Conservation (phyloP, 2,329 filamentous ascomycete genomes). For the Ilyonectria robusta region DNA sequence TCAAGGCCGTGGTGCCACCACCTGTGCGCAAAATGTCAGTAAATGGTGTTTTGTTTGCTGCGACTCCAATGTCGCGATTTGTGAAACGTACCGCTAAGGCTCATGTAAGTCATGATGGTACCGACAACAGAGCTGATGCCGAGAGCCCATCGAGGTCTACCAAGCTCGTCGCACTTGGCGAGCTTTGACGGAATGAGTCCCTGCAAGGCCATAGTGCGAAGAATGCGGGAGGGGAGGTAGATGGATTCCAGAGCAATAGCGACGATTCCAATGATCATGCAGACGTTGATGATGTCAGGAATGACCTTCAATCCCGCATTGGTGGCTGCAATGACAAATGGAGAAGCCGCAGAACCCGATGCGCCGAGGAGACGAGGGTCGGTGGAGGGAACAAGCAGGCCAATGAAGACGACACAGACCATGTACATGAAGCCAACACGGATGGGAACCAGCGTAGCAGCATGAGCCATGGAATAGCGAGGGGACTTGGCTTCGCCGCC, state of each 20-base stretch:
- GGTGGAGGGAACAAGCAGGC: constrained; percentile 29
- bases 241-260: constrained; percentile 34
- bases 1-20: constrained; percentile 20
- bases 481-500: constrained; percentile 37
- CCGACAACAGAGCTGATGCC: constrained; percentile 10
- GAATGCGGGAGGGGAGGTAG: constrained; percentile 33
- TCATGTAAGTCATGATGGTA: constrained; percentile 32
- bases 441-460: constrained; percentile 36
- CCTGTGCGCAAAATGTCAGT: constrained; percentile 3
- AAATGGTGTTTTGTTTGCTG: background rate
- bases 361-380: constrained; percentile 33
- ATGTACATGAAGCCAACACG: constrained; percentile 41
- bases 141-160: constrained; percentile 25
- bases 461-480: constrained; percentile 34
- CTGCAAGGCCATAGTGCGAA: constrained; percentile 37
- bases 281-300: constrained; percentile 33
- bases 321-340: constrained; percentile 34
- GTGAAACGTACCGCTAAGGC: constrained; percentile 16
- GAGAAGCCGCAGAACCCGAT: constrained; percentile 34
- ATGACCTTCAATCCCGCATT: constrained; percentile 30
- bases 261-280: constrained; percentile 37
- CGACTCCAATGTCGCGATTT: no score
- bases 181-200: constrained; percentile 17
- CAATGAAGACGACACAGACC: constrained; percentile 36
- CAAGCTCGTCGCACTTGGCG: constrained; percentile 25